Conservation (phyloP, 2,329 filamentous ascomycete genomes). For the Paecilomyces sp. region DNA sequence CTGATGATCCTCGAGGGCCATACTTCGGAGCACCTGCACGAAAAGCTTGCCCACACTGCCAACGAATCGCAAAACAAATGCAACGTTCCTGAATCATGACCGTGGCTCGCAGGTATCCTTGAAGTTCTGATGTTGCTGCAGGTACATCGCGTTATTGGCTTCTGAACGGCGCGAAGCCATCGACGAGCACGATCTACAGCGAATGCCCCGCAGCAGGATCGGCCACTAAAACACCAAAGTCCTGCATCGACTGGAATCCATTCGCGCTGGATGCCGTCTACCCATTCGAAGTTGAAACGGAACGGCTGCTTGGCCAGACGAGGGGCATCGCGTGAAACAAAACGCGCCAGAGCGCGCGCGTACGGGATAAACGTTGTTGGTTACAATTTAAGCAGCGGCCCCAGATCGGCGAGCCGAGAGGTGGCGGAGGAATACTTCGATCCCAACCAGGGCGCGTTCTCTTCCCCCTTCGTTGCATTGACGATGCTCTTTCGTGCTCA, state of each 20-base stretch:
- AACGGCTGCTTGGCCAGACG: background rate
- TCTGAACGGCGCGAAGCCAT: background rate
- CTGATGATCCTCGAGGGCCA: background rate
- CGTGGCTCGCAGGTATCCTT: background rate
- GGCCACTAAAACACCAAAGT: background rate
- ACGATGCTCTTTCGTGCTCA: background rate
- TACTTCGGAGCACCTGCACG: background rate
- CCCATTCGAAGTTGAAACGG: background rate
- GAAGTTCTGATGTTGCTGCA: background rate
- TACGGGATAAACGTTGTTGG: background rate
- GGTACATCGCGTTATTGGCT: background rate
- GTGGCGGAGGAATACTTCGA: background rate
- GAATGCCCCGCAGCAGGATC: background rate
- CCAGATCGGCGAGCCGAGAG: background rate
- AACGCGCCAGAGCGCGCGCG: background rate
- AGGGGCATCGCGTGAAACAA: background rate
- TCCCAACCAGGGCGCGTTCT: background rate
- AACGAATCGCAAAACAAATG: background rate
- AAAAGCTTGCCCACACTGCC: background rate
- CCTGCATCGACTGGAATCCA: background rate
- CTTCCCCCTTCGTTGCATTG: background rate
- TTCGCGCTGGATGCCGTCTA: background rate
- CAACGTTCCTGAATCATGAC: background rate
- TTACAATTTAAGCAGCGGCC: background rate
- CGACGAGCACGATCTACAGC: background rate